Conservation (phyloP, 768 basidiomycete species). For the Boletus speciosus region DNA sequence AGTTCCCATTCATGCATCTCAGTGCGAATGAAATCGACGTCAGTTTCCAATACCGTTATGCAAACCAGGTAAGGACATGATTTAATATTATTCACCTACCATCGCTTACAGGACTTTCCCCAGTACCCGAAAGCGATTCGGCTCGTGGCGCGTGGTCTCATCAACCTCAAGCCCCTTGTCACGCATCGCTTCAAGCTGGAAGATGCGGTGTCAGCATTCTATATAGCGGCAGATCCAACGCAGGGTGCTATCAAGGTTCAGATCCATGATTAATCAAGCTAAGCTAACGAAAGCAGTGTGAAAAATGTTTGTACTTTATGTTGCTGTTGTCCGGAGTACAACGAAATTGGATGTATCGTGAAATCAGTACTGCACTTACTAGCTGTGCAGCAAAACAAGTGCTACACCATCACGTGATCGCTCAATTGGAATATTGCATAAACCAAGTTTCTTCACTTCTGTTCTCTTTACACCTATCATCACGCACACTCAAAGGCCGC, state of each 20-base stretch:
- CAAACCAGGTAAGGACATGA: slow-evolving; percentile 45
- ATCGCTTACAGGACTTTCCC: background rate
- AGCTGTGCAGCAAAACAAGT: background rate
- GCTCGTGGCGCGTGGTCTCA: slow-evolving; percentile 70
- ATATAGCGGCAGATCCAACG: slow-evolving; percentile 63
- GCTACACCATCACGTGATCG: slow-evolving; percentile 21
- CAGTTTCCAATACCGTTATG: slow-evolving; percentile 66
- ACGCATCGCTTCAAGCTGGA: slow-evolving; percentile 72
- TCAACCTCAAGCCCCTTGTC: slow-evolving; percentile 75
- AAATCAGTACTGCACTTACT: background rate
- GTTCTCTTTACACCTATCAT: background rate
- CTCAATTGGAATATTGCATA: slow-evolving; percentile 2
- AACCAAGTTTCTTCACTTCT: slow-evolving; percentile 1
- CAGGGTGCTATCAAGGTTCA: slow-evolving; percentile 71
- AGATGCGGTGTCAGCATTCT: slow-evolving; percentile 74
- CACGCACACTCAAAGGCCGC: slow-evolving; percentile 10
- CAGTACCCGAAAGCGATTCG: slow-evolving; percentile 84
- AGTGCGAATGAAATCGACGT: slow-evolving; percentile 70
- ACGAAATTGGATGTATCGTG: background rate
- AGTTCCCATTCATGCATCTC: slow-evolving; percentile 74
- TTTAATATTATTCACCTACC: background rate
- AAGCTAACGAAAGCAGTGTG: background rate
- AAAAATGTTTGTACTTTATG: background rate
- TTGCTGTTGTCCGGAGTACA: background rate
- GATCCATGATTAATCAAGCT: slow-evolving; percentile 45